Evolutionary conservation across 2,329 filamentous ascomycete species (phyloP).

Genomic region (Triangularia verruculosa): DNA sequence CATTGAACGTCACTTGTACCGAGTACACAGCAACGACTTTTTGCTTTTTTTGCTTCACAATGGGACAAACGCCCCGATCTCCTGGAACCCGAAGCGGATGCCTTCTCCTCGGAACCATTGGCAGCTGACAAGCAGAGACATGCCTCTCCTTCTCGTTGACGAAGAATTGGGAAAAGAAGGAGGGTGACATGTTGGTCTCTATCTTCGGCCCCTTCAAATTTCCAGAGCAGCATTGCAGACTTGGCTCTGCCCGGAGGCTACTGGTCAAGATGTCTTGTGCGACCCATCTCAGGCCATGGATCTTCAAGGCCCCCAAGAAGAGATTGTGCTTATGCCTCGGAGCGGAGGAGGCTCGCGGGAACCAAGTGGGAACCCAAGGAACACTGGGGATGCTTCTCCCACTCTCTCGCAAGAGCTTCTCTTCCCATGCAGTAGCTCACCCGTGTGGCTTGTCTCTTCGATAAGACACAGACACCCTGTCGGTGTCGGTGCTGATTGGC

Average conservation of each 20-base stretch:
- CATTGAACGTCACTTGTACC: neutral
- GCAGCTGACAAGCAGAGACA: neutral
- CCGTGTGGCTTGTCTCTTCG: neutral
- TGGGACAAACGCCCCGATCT: neutral
- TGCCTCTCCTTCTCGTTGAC: no score
- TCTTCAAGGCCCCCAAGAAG: neutral
- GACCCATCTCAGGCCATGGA: neutral
- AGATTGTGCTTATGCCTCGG: neutral
- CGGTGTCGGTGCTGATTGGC: neutral
- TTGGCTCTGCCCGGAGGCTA: neutral
- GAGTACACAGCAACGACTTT: no score
- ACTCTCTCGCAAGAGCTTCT: neutral
- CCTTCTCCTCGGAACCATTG: neutral
- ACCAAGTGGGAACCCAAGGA: neutral
- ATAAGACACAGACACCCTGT: slow-evolving; percentile 4
- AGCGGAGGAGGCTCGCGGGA: neutral
- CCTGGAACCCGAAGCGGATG: neutral
- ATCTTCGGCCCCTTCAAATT: neutral
- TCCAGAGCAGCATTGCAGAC: neutral
- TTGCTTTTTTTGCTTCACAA: neutral
- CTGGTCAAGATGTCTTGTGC: neutral
- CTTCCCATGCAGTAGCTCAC: neutral
- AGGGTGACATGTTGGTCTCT: neutral
- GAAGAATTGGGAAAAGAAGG: neutral
- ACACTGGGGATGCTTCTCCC: neutral